A percentile compares a stretch with the other conserved stretches of the same genome.
These are phyloP conservation scores for Astrocystis sublimbata DNA, from an alignment of 495 filamentous ascomycete genomes.

Conservation along the genomic window DNA sequence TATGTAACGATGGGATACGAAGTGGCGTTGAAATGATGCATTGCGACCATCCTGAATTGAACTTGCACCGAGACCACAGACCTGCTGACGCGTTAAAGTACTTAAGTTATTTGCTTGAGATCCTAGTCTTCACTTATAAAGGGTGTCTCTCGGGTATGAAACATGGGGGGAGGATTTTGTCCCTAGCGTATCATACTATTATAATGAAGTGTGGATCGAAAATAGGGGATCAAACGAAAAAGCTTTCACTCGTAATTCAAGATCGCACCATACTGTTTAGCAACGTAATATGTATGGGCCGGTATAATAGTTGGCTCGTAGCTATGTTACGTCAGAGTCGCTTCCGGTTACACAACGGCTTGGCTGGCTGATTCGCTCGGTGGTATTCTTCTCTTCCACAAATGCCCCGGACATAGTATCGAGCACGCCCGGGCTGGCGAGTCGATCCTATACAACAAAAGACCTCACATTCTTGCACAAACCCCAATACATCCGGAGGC, in stretches of 20 bases:
- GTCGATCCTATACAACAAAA: no score
- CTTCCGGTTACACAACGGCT: background rate
- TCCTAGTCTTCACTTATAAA: background rate
- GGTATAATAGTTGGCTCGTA: background rate
- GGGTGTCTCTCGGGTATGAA: background rate
- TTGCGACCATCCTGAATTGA: conserved; percentile 19
- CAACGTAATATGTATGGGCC: no score
- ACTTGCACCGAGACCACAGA: conserved; percentile 20
- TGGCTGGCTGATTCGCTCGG: background rate
- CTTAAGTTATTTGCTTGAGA: background rate
- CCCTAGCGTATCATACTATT: conserved; percentile 1
- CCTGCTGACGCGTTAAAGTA: conserved; percentile 17
- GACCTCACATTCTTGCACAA: background rate
- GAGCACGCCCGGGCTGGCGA: background rate
- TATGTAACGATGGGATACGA: background rate
- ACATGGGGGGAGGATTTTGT: background rate
- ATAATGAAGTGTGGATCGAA: conserved; percentile 12
- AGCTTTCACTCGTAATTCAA: no score
- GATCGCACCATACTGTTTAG: no score
- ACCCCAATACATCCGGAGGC: background rate
- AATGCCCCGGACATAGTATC: conserved; percentile 3
- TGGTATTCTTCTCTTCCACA: conserved; percentile 6
- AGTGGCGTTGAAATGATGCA: conserved; percentile 20
- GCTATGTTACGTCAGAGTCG: background rate
- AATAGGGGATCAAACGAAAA: no score